A percentile compares a stretch with the other conserved stretches of the same genome.
Evolutionary conservation across 495 filamentous ascomycete genomes (phyloP).

Genomic region (Xylaria venustula): DNA sequence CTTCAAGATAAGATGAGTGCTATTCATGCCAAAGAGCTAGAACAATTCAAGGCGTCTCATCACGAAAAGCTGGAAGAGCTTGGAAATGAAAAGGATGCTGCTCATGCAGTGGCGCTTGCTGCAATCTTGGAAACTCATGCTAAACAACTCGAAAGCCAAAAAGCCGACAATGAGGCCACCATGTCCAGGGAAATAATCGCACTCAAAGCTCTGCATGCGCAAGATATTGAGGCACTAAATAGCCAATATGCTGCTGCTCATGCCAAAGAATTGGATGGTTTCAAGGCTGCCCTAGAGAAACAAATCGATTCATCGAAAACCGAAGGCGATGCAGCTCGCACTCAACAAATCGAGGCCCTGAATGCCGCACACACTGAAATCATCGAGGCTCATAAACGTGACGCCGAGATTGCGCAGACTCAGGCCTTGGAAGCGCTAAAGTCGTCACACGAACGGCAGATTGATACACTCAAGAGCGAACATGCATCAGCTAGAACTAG

Average conservation of each 20-base stretch:
- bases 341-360: slow-evolving; percentile 27
- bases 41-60: slow-evolving; percentile 36
- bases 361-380: slow-evolving; percentile 30
- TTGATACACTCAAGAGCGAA: slow-evolving; percentile 26
- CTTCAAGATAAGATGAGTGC: slow-evolving; percentile 37
- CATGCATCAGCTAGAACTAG: slow-evolving; percentile 18
- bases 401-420: slow-evolving; percentile 26
- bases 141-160: slow-evolving; percentile 20
- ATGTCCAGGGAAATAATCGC: slow-evolving; percentile 22
- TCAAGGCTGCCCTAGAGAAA: slow-evolving; percentile 29
- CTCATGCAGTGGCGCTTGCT: slow-evolving; percentile 18
- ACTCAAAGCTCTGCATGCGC: slow-evolving; percentile 25
- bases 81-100: slow-evolving; percentile 13
- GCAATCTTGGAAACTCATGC: slow-evolving; percentile 24
- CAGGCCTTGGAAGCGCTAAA: slow-evolving; percentile 28
- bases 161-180: slow-evolving; percentile 21
- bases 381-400: slow-evolving; percentile 29
- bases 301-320: slow-evolving; percentile 30
- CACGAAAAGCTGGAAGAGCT: slow-evolving; percentile 29
- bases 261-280: slow-evolving; percentile 26
- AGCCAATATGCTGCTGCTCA: slow-evolving; percentile 28
- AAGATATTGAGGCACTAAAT: slow-evolving; percentile 27
- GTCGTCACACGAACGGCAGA: slow-evolving; percentile 25
- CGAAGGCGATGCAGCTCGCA: slow-evolving; percentile 26
- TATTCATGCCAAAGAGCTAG: slow-evolving; percentile 31